Base-by-base conservation (phyloP, 2,329 filamentous ascomycete species). In the Bisporella sp. region DNA sequence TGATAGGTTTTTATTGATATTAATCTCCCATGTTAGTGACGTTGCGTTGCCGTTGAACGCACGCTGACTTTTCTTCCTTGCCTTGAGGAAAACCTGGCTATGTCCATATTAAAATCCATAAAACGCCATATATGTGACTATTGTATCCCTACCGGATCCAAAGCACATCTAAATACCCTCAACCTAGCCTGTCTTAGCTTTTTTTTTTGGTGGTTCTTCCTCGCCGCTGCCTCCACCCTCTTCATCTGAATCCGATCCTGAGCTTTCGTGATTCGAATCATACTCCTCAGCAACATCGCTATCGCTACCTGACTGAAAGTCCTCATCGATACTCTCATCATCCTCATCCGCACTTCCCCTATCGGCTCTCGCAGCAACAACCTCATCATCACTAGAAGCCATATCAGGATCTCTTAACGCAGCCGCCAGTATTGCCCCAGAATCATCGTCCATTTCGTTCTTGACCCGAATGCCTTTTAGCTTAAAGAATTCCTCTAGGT, bases 401-500 rank as follows among this genome's bases (percentile, higher is more conserved):
- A 95, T 85, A 64, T 83, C 89, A 57, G 93, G 85, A 60, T 95
- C 85, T 54, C 89, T 81, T 54, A 96, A 79, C 28, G 89, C 90
- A 8, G 88, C 87, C 32, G 88, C 87, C 53, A 96, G 79, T 50
- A 87, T 84, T 66, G 89, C 87, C 61, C 62, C 57, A 33, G 47
- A 60, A 53, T 99, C 93, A 66, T 96, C 93, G 55, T 95, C 86
- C 74, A 99, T 96, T 72, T 99, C 93, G 68, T 99, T 99, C 83
- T 96, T 97, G 51, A 95, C 91, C 49, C 92, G 88, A 64, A 99
- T 79, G 54, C 85, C 87, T 77, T 97, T 97, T 60, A 89, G 81
- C 71, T 95, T 93, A 80, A 99, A 96, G 74, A 99, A 99, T 59
- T 86, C 84, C 69, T 99, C 93, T n/a, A 99, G 80, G 5, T 89